These are phyloP conservation scores for Trichosporon sp. DNA, from an alignment of 1,284 basidiomycete genomes.

Conservation along the genomic window DNA sequence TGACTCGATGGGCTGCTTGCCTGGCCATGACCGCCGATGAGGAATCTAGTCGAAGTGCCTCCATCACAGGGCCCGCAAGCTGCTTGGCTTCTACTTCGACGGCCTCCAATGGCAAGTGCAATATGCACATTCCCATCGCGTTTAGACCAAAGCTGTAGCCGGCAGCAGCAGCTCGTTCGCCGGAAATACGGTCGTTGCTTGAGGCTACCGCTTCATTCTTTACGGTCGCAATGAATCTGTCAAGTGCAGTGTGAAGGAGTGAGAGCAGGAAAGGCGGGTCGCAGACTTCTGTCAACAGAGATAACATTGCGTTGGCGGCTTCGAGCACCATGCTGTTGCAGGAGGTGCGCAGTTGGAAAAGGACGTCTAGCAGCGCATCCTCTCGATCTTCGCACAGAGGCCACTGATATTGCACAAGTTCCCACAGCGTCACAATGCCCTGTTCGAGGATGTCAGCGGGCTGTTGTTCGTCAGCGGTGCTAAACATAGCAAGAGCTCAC, in stretches of 20 bases:
- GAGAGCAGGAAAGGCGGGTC: conserved; percentile 37
- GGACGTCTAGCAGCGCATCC: conserved; percentile 27
- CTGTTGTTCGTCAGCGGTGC: conserved; percentile 11
- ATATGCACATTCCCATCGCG: conserved; percentile 38
- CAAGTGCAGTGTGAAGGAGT: conserved; percentile 27
- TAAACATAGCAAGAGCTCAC: not conserved
- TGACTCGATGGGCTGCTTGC: conserved; percentile 36
- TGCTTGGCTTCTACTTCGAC: conserved; percentile 29
- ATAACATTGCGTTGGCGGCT: conserved; percentile 39
- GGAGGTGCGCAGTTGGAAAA: conserved; percentile 32
- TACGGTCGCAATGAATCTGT: conserved; percentile 22
- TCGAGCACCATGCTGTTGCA: conserved; percentile 33
- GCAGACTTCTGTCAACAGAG: conserved; percentile 33
- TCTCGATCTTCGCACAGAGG: conserved; percentile 35
- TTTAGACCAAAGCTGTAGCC: conserved; percentile 37
- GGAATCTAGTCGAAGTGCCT: conserved; percentile 8
- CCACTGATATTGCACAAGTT: conserved; percentile 44
- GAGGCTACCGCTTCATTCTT: not conserved
- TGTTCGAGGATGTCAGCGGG: conserved; percentile 29
- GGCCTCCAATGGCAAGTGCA: conserved; percentile 32
- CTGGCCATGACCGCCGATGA: conserved; percentile 16
- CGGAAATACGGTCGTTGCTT: not conserved
- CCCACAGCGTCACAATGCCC: conserved; percentile 37
- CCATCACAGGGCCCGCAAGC: conserved; percentile 27
- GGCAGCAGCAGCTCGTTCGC: conserved; percentile 15